Percentiles rank a stretch among this genome's conserved stretches.
Evolutionary conservation across 23 red algal genomes (phyloP).

Genomic region (Gracilariopsis chorda): DNA sequence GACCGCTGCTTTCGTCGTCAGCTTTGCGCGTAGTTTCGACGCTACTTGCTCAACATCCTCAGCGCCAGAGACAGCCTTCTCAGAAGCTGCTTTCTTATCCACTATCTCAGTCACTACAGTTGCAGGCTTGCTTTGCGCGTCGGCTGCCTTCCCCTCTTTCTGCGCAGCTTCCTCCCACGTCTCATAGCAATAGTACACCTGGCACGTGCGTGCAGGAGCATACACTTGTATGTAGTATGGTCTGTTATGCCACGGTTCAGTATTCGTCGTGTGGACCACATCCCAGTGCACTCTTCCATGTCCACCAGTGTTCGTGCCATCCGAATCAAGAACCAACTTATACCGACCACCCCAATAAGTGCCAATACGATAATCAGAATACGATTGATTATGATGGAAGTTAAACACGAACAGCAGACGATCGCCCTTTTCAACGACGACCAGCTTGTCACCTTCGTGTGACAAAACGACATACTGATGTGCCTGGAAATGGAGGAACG

Average conservation of each 20-base stretch:
- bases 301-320: constrained; percentile 73
- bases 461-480: constrained; percentile 91
- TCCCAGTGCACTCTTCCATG: constrained; percentile 85
- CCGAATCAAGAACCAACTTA: constrained; percentile 83
- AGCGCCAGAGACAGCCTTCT: not conserved
- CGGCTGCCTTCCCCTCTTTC: not conserved
- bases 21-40: too few relatives aligned
- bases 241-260: constrained; percentile 64
- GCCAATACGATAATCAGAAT: constrained; percentile 90
- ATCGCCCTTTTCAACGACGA: constrained; percentile 87
- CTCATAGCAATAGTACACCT: constrained; percentile 97
- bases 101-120: not conserved
- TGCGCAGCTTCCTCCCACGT: constrained; percentile 48
- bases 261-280: constrained; percentile 66
- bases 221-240: constrained; percentile 94
- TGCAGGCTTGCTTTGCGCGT: not conserved
- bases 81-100: not conserved
- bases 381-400: constrained; percentile 90
- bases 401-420: constrained; percentile 98
- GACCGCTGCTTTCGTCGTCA: too few relatives aligned
- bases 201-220: constrained; percentile 79
- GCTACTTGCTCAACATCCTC: not conserved
- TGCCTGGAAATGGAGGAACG: constrained; percentile 75
- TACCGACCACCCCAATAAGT: constrained; percentile 95
- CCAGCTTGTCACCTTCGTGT: constrained; percentile 83